These are phyloP conservation scores for Aspergillus ochraceoroseus DNA, from an alignment of 2,329 filamentous ascomycete species.

Conservation along the genomic window DNA sequence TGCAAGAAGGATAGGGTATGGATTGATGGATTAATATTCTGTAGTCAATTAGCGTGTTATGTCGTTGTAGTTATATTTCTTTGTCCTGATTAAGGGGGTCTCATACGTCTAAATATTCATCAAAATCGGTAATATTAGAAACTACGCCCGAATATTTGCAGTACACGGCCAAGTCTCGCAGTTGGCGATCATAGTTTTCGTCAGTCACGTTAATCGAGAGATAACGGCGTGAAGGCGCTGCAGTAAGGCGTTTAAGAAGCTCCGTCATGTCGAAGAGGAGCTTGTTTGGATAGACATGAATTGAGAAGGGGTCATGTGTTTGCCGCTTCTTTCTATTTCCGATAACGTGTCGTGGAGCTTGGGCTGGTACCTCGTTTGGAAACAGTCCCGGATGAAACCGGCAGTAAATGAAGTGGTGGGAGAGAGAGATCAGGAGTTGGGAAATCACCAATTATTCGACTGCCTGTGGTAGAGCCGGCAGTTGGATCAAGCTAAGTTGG, in stretches of 20 bases:
- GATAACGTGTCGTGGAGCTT: no score
- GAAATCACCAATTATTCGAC: no score
- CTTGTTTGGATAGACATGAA: neutral
- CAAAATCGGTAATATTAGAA: conserved; percentile 31
- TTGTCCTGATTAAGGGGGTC: neutral
- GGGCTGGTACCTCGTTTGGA: no score
- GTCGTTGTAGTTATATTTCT: conserved; percentile 1
- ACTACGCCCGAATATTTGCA: conserved; percentile 37
- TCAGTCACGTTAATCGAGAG: conserved; percentile 33
- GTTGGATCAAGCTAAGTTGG: no score
- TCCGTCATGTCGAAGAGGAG: conserved; percentile 23
- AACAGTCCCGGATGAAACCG: no score
- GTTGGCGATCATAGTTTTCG: conserved; percentile 43
- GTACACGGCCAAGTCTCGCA: conserved; percentile 37
- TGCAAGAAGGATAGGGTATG: conserved; percentile 59
- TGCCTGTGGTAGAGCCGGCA: no score
- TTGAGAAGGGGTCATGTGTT: no score
- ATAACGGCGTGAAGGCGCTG: conserved; percentile 40
- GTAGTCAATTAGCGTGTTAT: conserved; percentile 5
- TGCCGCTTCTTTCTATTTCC: no score
- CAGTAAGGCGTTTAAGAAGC: conserved; percentile 35
- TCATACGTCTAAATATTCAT: conserved; percentile 25
- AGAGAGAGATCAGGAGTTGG: no score
- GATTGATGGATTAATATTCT: conserved; percentile 50
- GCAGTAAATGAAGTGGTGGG: no score